Evolutionary conservation across 106 monocot species (phyloP), one percentile per base, ranked within the genome.

Genomic region (Allium cepa): DNA sequence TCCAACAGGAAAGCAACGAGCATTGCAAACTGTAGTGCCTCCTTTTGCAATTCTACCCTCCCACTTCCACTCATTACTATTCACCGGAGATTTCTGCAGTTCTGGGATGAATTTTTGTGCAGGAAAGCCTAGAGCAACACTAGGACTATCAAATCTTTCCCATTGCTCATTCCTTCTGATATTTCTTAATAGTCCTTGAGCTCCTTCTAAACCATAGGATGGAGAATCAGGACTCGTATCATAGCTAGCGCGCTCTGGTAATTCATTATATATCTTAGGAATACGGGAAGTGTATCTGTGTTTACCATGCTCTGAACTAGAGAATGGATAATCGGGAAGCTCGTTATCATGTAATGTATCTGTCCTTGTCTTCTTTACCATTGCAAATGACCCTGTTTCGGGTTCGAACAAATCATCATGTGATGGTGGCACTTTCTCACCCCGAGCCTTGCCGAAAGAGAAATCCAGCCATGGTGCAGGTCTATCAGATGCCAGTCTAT

Each of bases 11-110:
- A 97, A 97, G 83, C 97, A 97, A 53, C 86, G 89, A 76, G 97
- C 97, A 55, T 82, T 88, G 56, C 97, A 97, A 50, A 97, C 79
- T 17, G 84, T 74, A 47, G 86, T 82, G 47, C 92, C 92, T 57
- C 97, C 92, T 63, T 90, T 97, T 6, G 97, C 97, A 80, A 97
- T 89, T 62, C 84, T 90, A n/a, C 97, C 97, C 65, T 90, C 92
- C 97, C 97, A 97, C 52, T 92, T 97, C 97, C 97, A 97, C 46
- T 80, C 89, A 71, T 92, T 72, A 16, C 77, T 77, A 16, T 17
- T 53, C 15, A 55, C 28, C 68, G 73, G 63, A 5, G 36, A 36
- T 36, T 36, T 36, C 55, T 76, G 72, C 57, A 70, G 80, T 49
- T 85, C 79, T 65, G 70, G 57, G 61, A 12, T 82, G 13, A 59